phyloP scores from a whole-genome alignment of 2,329 filamentous ascomycete genomes.

The Rhytidhysteron rufulum region DNA sequence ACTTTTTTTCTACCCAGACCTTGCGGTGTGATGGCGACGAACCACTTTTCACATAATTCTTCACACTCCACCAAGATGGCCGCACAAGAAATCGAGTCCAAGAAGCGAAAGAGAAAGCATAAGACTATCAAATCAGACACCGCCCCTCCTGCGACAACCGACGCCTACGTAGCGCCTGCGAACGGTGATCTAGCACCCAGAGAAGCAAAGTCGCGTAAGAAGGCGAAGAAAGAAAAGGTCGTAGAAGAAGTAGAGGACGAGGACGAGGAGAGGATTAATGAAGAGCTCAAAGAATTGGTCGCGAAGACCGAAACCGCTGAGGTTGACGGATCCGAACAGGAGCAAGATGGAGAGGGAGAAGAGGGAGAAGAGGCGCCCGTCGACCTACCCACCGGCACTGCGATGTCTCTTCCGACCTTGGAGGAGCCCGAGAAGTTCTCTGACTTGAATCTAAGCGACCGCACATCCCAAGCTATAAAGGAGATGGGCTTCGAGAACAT shows the following conservation, averaged over 20 bases:
- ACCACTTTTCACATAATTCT: neutral
- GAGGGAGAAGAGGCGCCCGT: constrained; percentile 29
- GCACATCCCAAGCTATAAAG: constrained; percentile 80
- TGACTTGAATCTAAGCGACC: constrained; percentile 80
- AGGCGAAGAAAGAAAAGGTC: constrained; percentile 33
- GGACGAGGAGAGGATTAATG: constrained; percentile 30
- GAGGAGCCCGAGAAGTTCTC: constrained; percentile 68
- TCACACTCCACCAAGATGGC: constrained; percentile 25
- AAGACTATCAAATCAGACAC: constrained; percentile 32
- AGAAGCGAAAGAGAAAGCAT: constrained; percentile 49
- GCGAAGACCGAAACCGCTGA: constrained; percentile 21
- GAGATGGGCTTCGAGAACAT: constrained; percentile 94
- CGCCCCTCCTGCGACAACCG: constrained; percentile 10
- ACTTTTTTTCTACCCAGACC: too few relatives aligned
- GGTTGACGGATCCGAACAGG: constrained; percentile 17
- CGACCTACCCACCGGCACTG: constrained; percentile 54
- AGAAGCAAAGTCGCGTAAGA: constrained; percentile 38
- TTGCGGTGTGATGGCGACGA: neutral
- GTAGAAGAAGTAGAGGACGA: constrained; percentile 21
- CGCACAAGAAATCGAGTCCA: constrained; percentile 36
- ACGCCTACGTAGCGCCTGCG: constrained; percentile 25
- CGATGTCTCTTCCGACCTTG: constrained; percentile 56
- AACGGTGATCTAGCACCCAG: constrained; percentile 24
- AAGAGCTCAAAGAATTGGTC: constrained; percentile 29
- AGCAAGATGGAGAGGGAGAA: constrained; percentile 26